Percentiles rank a stretch among this genome's conserved stretches.
These are phyloP conservation scores for Diutina neorugosa DNA, from an alignment of 1,139 yeast species.

Conservation along the genomic window DNA sequence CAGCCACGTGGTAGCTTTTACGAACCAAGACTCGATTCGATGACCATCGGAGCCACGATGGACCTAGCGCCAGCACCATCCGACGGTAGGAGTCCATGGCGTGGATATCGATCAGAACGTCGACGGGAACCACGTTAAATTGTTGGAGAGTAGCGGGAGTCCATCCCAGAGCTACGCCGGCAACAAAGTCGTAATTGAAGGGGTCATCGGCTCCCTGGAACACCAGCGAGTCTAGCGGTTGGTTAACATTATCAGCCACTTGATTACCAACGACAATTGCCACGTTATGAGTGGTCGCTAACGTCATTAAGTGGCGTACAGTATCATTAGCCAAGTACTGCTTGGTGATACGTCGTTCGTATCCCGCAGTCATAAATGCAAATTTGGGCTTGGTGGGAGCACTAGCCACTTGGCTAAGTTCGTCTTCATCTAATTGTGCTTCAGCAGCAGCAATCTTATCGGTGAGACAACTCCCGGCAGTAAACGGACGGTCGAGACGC, in stretches of 20 bases:
- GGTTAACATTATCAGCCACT: neutral
- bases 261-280: neutral
- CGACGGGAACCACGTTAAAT: neutral
- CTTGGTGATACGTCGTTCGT: neutral
- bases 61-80: neutral
- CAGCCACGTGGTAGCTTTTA: neutral
- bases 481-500: neutral
- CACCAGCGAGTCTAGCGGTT: neutral
- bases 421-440: neutral
- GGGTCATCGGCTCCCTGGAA: slow-evolving; percentile 1
- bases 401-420: neutral
- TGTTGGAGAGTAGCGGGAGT: neutral
- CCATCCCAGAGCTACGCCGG: slow-evolving; percentile 1
- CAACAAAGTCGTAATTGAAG: neutral
- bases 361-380: neutral
- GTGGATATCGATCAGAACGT: neutral
- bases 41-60: neutral
- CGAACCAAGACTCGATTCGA: neutral
- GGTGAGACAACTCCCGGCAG: neutral
- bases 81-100: neutral
- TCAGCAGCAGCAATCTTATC: neutral
- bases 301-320: neutral
- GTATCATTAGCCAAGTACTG: neutral
- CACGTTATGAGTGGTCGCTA: neutral
- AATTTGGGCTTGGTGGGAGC: neutral